Evolutionary conservation across 345 rosid species (phyloP), one percentile per base, ranked within the genome.

Genomic region (Draba incana): DNA sequence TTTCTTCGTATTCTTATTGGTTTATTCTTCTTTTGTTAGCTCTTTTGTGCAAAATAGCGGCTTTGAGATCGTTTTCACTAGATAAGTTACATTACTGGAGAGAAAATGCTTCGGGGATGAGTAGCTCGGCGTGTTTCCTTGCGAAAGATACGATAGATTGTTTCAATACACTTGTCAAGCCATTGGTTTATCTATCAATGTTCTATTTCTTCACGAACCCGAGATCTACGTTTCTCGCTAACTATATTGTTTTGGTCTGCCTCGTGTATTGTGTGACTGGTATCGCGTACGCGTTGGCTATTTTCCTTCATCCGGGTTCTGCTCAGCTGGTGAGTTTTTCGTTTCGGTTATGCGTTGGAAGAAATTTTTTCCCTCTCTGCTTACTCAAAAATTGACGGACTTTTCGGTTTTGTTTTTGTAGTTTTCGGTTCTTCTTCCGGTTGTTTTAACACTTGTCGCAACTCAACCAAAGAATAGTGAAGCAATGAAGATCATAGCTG

Each of bases 391-490:
- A 4, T 48, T 68, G 31, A 77, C 69, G 7, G 64, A 62, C 52
- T 56, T 12, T 60, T 35, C 51, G 3, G n/a, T n/a, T 6, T 38
- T 1, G 52, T 15, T 43, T 58, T 47, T 80, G 84, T 83, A 94
- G 98, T 92, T 89, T 87, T 84, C 98, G 0, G 99, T 94, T 76
- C 93, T 94, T 72, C 90, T 94, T 80, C 99, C 97, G 0, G 96
- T 94, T 16, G 97, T 94, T 77, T 84, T 89, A 75, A 94, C 97
- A 46, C 99, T 94, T 23, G 57, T 91, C n/a, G 90, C 97, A 48
- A 86, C 97, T 7, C 79, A 73, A 73, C 76, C 78, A 3, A 75
- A 66, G 60, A 61, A 70, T n/a, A 77, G 72, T 64, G 48, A 68
- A 64, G 55, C 68, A 45, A 15, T 82, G 75, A 84, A 62, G 77